phyloP scores from a whole-genome alignment of 208 protist genomes.

The Entamoeba histolytica region DNA sequence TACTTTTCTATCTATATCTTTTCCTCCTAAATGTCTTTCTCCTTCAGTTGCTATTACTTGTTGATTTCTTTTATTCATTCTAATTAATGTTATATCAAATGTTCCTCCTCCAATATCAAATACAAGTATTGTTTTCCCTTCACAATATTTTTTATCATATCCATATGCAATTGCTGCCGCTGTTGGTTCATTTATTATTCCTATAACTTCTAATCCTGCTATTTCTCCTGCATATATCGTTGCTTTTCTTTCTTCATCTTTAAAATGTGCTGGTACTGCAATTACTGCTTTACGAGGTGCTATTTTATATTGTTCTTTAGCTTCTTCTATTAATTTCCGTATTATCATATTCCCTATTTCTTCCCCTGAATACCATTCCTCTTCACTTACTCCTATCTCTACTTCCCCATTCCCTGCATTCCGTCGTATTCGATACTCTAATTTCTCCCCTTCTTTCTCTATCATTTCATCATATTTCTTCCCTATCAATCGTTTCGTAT shows the following conservation, averaged over 20 bases:
- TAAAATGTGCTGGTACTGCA: slow-evolving; percentile 95
- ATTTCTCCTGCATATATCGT: slow-evolving; percentile 91
- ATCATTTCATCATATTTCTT: neutral
- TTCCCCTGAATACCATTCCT: slow-evolving; percentile 63
- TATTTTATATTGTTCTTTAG: slow-evolving; percentile 81
- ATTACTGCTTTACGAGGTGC: slow-evolving; percentile 66
- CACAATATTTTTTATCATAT: slow-evolving; percentile 59
- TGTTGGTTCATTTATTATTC: slow-evolving; percentile 91
- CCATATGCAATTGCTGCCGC: slow-evolving; percentile 84
- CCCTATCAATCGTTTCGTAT: slow-evolving; percentile 17
- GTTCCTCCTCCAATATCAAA: slow-evolving; percentile 80
- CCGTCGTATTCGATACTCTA: neutral
- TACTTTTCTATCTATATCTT: slow-evolving; percentile 46
- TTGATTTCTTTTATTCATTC: slow-evolving; percentile 88
- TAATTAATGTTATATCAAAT: slow-evolving; percentile 81
- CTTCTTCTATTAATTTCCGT: slow-evolving; percentile 77
- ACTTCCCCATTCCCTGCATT: neutral
- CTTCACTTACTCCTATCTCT: slow-evolving; percentile 27
- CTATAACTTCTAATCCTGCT: slow-evolving; percentile 83
- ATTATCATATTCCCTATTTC: slow-evolving; percentile 84
- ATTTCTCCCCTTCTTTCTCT: neutral
- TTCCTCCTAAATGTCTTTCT: slow-evolving; percentile 94
- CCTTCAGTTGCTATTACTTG: slow-evolving; percentile 91
- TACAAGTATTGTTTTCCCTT: slow-evolving; percentile 44
- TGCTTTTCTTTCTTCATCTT: slow-evolving; percentile 89